These are phyloP conservation scores for Coemansia sp. DNA, from an alignment of 192 early-diverging fungal species.

Conservation along the genomic window DNA sequence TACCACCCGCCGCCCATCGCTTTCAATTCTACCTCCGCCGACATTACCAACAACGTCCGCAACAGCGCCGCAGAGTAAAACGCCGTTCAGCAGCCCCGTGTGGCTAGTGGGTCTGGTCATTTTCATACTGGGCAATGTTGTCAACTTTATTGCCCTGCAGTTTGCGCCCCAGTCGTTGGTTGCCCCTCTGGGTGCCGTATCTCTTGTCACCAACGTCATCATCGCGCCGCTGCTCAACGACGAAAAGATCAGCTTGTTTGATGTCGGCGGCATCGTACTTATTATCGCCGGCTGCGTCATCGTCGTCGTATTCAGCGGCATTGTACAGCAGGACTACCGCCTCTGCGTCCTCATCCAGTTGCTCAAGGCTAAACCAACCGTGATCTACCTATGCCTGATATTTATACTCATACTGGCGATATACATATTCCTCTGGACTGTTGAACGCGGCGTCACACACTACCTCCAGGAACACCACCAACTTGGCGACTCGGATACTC, in stretches of 20 bases:
- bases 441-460: constrained; percentile 53
- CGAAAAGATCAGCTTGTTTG: constrained; percentile 65
- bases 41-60: background rate
- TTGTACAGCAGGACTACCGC: constrained; percentile 64
- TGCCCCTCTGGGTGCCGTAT: constrained; percentile 74
- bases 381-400: constrained; percentile 65
- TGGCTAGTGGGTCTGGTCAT: constrained; percentile 72
- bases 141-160: constrained; percentile 72
- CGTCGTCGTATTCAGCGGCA: constrained; percentile 69
- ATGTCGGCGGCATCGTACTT: constrained; percentile 70
- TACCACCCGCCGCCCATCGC: background rate
- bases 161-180: constrained; percentile 83
- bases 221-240: constrained; percentile 75
- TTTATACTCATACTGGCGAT: constrained; percentile 56
- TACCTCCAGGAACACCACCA: constrained; percentile 17
- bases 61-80: background rate
- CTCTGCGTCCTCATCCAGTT: constrained; percentile 71
- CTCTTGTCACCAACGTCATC: constrained; percentile 79
- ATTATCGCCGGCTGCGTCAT: constrained; percentile 74
- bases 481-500: constrained; percentile 5
- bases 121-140: constrained; percentile 70
- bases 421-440: constrained; percentile 60
- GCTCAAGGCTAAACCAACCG: constrained; percentile 63
- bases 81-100: constrained; percentile 28
- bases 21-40: background rate